Evolutionary conservation across 2,329 filamentous ascomycete genomes (phyloP), one percentile per base, ranked within the genome.

Genomic region (Hymenotorrendiella dingleyae): DNA sequence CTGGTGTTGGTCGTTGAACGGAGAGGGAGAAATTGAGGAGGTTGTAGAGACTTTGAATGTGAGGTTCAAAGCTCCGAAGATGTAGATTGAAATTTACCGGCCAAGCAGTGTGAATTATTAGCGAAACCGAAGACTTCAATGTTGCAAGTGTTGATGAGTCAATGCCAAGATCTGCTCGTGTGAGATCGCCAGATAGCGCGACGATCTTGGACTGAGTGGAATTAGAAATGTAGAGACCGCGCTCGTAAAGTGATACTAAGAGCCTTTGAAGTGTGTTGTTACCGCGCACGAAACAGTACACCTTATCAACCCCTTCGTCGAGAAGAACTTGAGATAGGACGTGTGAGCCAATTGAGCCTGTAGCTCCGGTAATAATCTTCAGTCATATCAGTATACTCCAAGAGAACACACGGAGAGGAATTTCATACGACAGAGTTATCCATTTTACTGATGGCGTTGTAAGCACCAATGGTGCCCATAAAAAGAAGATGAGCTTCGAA

Each of bases 51-150:
- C 68, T 70, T 1, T 54, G 56, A 17, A 78, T 64, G 45, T 71
- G 60, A 16, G 48, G 41, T 36, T 73, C 72, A 48, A 78, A 76
- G 39, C 64, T 70, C 1, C 62, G 58, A 1, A 76, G 61, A 1
- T 60, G 60, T 52, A 76, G 65, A 54, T 74, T 76, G 63, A 78
- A 78, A 55, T 78, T 76, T 21, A 77, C 73, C 1, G 70, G 61
- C 73, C 73, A 76, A 0, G 72, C 71, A 45, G 65, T 64, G 59
- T 76, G 72, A 23, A 76, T 69, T 9, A 74, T 64, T 6, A 59
- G 52, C 0, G 66, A 66, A 2, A 74, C 52, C 3, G 61, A 45
- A 5, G 29, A 26, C 6, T 33, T 42, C 2, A 71, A 48, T 11
- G 55, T 47, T 4, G 48, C 20, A 20, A 64, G 64, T 1, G 42